These are phyloP conservation scores for Paramecium octaurelia DNA, from an alignment of 73 alveolate genomes.

Conservation along the genomic window DNA sequence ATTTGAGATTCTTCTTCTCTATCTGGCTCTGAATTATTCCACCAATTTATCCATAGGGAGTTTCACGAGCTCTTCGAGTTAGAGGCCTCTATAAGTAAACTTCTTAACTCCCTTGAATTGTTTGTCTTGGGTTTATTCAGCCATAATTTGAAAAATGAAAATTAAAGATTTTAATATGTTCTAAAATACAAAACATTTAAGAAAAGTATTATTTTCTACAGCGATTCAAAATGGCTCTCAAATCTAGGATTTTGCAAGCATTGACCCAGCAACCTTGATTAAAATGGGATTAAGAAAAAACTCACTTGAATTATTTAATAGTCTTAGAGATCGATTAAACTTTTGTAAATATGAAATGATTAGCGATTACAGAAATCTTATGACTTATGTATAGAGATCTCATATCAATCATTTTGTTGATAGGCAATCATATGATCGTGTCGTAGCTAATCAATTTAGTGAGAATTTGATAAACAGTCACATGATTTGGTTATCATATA, in stretches of 20 bases:
- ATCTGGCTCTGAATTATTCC: conserved; percentile 47
- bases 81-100: conserved; percentile 36
- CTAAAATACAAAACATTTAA: not conserved
- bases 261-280: not conserved
- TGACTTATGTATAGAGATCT: not conserved
- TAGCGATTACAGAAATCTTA: not conserved
- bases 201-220: not conserved
- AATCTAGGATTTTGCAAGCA: not conserved
- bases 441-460: not conserved
- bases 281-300: not conserved
- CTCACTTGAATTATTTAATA: not conserved
- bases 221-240: not conserved
- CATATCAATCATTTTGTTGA: not conserved
- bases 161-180: conserved; percentile 17
- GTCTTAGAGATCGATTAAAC: not conserved
- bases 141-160: conserved; percentile 31
- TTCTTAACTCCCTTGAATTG: conserved; percentile 45
- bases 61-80: conserved; percentile 23
- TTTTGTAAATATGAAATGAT: not conserved
- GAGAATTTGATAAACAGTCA: not conserved
- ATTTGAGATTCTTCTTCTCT: not conserved
- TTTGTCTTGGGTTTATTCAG: conserved; percentile 26
- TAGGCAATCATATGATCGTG: not conserved
- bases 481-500: not conserved
- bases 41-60: conserved; percentile 29